These are phyloP conservation scores for Plasmodium blacklocki DNA, from an alignment of 169 alveolate species.

Conservation along the genomic window DNA sequence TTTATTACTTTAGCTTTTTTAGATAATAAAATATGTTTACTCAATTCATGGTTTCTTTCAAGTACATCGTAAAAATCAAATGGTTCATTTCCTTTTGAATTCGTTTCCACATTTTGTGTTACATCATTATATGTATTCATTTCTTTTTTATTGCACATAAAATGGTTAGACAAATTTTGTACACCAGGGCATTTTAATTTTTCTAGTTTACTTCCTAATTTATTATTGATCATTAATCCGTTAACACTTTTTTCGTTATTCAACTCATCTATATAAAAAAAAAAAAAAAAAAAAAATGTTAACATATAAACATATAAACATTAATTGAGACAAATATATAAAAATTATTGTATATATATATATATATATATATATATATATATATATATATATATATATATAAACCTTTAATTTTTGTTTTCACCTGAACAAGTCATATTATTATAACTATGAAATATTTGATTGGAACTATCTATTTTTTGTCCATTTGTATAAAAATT, in stretches of 20 bases:
- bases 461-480: background rate
- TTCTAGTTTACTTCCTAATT: slow-evolving; percentile 5
- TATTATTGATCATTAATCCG: background rate
- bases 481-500: slow-evolving; percentile 24
- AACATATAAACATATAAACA: background rate
- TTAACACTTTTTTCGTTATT: slow-evolving; percentile 7
- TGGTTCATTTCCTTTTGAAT: slow-evolving; percentile 22
- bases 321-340: background rate
- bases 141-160: slow-evolving; percentile 6
- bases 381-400: background rate
- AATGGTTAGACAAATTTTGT: background rate
- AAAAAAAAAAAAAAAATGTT: background rate
- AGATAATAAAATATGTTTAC: slow-evolving; percentile 52
- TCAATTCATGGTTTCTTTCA: slow-evolving; percentile 35
- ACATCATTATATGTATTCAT: slow-evolving; percentile 14
- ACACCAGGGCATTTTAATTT: background rate
- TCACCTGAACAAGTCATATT: slow-evolving; percentile 21
- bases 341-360: background rate
- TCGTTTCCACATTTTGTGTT: background rate
- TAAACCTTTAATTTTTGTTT: background rate
- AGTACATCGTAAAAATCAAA: slow-evolving; percentile 41
- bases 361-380: background rate
- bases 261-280: slow-evolving; percentile 13
- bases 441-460: background rate
- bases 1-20: slow-evolving; percentile 69